Evolutionary conservation across 192 early-diverging fungal species (phyloP), one percentile per base, ranked within the genome.

Genomic region (Coemansia sp.): DNA sequence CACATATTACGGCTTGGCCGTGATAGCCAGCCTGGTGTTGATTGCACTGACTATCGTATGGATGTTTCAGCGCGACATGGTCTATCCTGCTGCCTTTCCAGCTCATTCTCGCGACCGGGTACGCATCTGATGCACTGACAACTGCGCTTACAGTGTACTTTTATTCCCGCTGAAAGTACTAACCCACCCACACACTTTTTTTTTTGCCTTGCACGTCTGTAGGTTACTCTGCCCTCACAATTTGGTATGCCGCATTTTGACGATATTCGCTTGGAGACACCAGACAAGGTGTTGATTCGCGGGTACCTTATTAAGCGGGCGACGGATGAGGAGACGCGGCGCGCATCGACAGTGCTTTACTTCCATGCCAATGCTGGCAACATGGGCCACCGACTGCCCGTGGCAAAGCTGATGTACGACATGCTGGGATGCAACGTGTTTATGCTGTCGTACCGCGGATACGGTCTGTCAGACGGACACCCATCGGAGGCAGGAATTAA

Each of bases 321-420:
- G 0, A 81, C 84, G 23, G 86, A 88, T 47, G 82, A 85, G 13
- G 78, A 78, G 26, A 86, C 89, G 8, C 86, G 74, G 35, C 66
- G 52, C 2, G 81, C 88, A 17, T 87, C 92, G 37, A 98, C 95
- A 2, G 74, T 99, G 44, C 66, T 98, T 6, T 96, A 94, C 68
- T 92, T 92, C 63, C 97, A 99, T 72, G 95, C 96, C 32, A 99
- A 99, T 69, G 98, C 98, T 19, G 98, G 98, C 33, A 99, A 99
- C 75, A 95, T 98, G 92, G 97, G 98, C 42, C 96, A 99, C 74
- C 87, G 98, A 14, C 84, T 99, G 62, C 96, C 96, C 6, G 94
- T 98, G 55, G 95, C 96, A 23, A 85, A 88, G 62, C 74, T 89
- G 4, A 82, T 98, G 59, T 85, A 92, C 69, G 70, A 82, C 26